phyloP scores from a whole-genome alignment of 2,329 filamentous ascomycete species.

The Gaeumannomyces sp. region DNA sequence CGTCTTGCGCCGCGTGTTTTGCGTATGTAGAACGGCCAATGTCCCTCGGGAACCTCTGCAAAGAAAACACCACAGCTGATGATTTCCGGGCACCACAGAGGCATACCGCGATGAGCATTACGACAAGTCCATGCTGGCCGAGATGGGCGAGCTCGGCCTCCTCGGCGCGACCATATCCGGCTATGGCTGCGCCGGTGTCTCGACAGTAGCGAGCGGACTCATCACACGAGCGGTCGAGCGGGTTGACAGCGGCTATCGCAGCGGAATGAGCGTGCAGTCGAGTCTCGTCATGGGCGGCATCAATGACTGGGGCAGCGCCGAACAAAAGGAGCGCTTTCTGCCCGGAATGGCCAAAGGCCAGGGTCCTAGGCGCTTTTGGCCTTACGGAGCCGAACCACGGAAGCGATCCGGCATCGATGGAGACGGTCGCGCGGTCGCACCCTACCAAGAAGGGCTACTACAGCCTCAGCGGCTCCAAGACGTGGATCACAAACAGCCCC shows the following conservation, averaged over 20 bases:
- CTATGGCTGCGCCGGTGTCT: conserved; percentile 77
- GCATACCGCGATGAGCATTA: conserved; percentile 70
- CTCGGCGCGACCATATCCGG: conserved; percentile 77
- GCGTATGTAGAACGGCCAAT: conserved; percentile 46
- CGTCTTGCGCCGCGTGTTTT: conserved; percentile 77
- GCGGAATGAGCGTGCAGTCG: conserved; percentile 82
- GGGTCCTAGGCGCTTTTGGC: conserved; percentile 72
- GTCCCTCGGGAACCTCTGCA: not conserved
- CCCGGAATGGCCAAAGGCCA: conserved; percentile 72
- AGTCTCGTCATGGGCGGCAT: conserved; percentile 84
- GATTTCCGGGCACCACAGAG: conserved; percentile 18
- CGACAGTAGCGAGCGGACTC: conserved; percentile 72
- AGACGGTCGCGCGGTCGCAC: conserved; percentile 70
- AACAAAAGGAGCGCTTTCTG: conserved; percentile 75
- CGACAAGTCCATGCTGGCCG: conserved; percentile 70
- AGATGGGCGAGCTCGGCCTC: conserved; percentile 81
- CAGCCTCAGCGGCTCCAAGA: conserved; percentile 70
- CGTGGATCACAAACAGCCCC: conserved; percentile 88
- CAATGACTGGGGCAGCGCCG: conserved; percentile 70
- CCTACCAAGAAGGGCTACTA: conserved; percentile 73
- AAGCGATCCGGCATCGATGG: conserved; percentile 80
- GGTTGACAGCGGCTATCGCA: conserved; percentile 80
- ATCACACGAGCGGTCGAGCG: conserved; percentile 83
- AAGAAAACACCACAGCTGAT: not conserved
- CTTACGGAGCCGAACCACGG: conserved; percentile 86